A percentile compares a stretch with the other conserved stretches of the same genome.
Conservation (phyloP, 495 filamentous ascomycete genomes). For the Neurospora sp. region DNA sequence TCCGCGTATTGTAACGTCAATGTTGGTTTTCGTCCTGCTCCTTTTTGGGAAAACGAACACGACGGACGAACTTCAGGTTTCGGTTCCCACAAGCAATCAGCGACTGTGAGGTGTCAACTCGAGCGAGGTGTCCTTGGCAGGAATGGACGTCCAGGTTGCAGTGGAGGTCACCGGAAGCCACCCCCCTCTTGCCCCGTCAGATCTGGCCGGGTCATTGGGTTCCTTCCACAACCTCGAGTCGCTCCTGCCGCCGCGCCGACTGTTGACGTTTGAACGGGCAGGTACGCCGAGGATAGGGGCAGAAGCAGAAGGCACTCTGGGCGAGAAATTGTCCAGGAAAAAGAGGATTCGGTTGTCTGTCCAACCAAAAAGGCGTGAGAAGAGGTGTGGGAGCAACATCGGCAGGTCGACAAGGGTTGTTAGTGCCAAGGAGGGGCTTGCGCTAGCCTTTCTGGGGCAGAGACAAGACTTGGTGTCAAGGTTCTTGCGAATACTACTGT, state of each 20-base stretch:
- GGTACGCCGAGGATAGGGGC: neutral
- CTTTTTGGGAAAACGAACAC: neutral
- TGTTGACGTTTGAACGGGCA: neutral
- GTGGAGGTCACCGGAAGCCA: neutral
- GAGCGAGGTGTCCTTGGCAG: neutral
- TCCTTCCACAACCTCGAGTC: neutral
- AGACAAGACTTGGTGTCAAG: conserved; percentile 1
- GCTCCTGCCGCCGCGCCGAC: neutral
- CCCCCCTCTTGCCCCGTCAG: neutral
- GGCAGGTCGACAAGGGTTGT: conserved; percentile 14
- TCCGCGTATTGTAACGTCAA: neutral
- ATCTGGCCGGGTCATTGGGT: neutral
- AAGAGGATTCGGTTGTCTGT: neutral
- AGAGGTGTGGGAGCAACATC: conserved; percentile 15
- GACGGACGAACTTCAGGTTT: neutral
- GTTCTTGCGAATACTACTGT: conserved; percentile 3
- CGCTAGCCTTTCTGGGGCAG: conserved; percentile 5
- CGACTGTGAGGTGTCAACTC: neutral
- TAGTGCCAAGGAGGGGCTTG: conserved; percentile 7
- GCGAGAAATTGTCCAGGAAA: neutral
- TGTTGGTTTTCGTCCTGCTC: neutral
- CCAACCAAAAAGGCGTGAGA: neutral
- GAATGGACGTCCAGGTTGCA: neutral
- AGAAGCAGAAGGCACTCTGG: neutral
- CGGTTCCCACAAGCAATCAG: neutral